Base-by-base conservation (phyloP, 176 grass and related monocot species). In the Eragrostis nindensis region DNA sequence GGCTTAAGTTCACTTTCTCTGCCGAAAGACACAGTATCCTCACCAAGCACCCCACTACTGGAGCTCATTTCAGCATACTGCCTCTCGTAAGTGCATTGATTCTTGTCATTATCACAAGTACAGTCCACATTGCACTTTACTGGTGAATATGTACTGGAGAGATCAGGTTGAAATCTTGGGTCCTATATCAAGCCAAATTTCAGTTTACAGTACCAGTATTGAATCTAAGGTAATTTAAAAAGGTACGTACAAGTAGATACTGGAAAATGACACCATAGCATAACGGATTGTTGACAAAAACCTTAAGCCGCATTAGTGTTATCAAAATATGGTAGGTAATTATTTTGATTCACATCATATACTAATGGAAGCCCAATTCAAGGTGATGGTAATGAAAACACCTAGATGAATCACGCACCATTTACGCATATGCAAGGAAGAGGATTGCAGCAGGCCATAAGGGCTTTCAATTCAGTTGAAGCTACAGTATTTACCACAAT, bases 41-140 rank as follows among this genome's bases (percentile, higher is more conserved):
- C 84, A 45, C 97, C 97, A 71, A 99, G 90, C 36, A 99, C 93
- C 12, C 97, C 97, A 22, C 93, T 95, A 82, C 97, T 96, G 71
- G 97, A 99, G 89, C 97, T 99, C 97, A 99, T 99, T 89, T 95
- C 97, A 75, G 97, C 93, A 95, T 99, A 99, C 66, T 93, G 90
- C 48, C 97, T 89, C 89, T 99, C 97, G n/a, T 99, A 99, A 72
- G 84, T 82, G 88, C 97, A 99, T 38, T 99, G 97, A 53, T 75
- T 86, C 29, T 75, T 88, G 43, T 93, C 82, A 27, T 77, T 84
- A 75, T 99, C 85, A 62, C 97, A 99, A 56, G 68, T 82, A 86
- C 97, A 99, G 78, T 87, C 90, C 48, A 84, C 76, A 53, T 93
- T 99, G 74, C 97, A 99, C 90, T 96, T 95, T 83, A 96, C 78